Evolutionary conservation across 352 stramenopile species (phyloP).

Genomic region (Phytophthora idaei): DNA sequence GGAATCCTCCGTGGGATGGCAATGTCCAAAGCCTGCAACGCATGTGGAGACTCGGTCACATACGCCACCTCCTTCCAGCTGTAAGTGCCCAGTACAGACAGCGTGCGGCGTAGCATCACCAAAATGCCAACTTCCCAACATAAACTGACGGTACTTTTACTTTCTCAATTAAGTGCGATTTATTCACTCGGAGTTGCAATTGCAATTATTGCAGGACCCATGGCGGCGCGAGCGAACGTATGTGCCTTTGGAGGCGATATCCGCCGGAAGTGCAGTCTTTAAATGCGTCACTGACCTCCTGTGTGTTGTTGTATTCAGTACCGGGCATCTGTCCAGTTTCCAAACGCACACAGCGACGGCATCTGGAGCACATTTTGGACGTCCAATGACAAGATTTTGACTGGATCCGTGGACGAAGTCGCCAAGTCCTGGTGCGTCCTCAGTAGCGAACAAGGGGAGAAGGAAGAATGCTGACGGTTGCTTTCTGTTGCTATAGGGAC

Average conservation of each 20-base stretch:
- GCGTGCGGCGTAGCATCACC: conserved; percentile 35
- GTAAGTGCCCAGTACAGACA: conserved; percentile 42
- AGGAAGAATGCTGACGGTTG: neutral
- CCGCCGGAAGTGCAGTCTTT: neutral
- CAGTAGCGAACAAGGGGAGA: neutral
- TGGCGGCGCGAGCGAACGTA: conserved; percentile 39
- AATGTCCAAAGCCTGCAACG: conserved; percentile 71
- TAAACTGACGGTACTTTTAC: conserved; percentile 10
- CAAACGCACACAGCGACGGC: conserved; percentile 86
- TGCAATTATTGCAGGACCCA: conserved; percentile 6
- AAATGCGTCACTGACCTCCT: neutral
- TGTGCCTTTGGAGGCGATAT: neutral
- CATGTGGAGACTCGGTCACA: conserved; percentile 38
- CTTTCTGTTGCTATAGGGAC: conserved; percentile 42
- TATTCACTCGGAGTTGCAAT: neutral
- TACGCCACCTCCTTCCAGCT: conserved; percentile 80
- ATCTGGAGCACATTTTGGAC: conserved; percentile 92
- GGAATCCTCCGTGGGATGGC: conserved; percentile 46
- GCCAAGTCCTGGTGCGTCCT: conserved; percentile 81
- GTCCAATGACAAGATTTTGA: conserved; percentile 87
- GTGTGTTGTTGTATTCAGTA: conserved; percentile 44
- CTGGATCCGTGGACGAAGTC: conserved; percentile 87
- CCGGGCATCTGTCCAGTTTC: conserved; percentile 82
- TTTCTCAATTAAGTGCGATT: conserved; percentile 9
- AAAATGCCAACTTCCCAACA: conserved; percentile 3